phyloP scores from a whole-genome alignment of 768 basidiomycete genomes.

The Auriscalpium orientale region DNA sequence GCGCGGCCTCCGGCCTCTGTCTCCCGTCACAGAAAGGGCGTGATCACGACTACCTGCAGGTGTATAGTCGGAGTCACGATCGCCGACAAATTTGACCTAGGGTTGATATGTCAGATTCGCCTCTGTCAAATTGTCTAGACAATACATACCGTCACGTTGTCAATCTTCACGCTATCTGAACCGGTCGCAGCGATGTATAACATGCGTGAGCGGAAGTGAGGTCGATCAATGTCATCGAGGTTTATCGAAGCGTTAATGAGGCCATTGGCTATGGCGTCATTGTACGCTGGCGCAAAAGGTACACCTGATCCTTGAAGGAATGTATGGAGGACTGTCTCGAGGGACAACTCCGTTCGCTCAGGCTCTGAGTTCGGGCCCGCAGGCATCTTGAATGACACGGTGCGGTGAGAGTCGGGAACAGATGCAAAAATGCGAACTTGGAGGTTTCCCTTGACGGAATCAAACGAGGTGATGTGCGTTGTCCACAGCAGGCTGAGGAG shows the following conservation, averaged over 20 bases:
- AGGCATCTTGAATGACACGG: too few species aligned
- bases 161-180: background rate
- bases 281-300: background rate
- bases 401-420: background rate
- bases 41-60: background rate
- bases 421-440: background rate
- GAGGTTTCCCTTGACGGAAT: background rate
- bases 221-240: background rate
- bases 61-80: background rate
- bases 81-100: background rate
- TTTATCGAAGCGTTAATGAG: background rate
- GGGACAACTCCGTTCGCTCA: too few species aligned
- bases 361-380: background rate
- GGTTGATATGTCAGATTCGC: background rate
- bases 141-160: background rate
- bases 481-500: background rate
- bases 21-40: background rate
- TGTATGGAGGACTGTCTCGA: background rate
- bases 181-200: background rate
- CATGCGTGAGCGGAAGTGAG: background rate
- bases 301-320: background rate
- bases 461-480: background rate
- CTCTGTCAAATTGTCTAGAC: background rate
- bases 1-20: too few species aligned
- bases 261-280: background rate